Conservation (phyloP, 495 filamentous ascomycete species). For the Lophium mytilinum region DNA sequence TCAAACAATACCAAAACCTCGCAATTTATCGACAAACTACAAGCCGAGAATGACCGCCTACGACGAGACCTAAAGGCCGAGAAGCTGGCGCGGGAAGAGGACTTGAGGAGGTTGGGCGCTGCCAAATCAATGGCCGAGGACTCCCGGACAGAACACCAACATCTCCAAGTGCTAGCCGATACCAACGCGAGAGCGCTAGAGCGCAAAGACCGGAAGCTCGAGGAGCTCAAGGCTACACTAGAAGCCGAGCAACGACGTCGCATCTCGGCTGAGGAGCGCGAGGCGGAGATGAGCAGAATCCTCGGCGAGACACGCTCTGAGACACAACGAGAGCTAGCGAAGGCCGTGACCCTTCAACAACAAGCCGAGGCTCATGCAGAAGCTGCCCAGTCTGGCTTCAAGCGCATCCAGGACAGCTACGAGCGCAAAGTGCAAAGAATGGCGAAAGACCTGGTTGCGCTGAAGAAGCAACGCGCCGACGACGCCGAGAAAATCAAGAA, state of each 20-base stretch:
- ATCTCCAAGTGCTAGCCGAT: constrained; percentile 19
- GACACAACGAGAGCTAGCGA: constrained; percentile 19
- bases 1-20: constrained; percentile 19
- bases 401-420: constrained; percentile 19
- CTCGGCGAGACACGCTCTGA: constrained; percentile 17
- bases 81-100: constrained; percentile 15
- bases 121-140: constrained; percentile 15
- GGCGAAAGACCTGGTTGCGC: constrained; percentile 9
- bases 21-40: constrained; percentile 23
- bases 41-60: constrained; percentile 19
- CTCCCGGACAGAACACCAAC: constrained; percentile 14
- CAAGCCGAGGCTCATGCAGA: constrained; percentile 19
- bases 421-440: constrained; percentile 13
- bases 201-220: constrained; percentile 22
- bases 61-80: constrained; percentile 16
- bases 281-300: constrained; percentile 14
- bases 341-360: constrained; percentile 15
- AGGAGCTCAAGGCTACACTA: constrained; percentile 20
- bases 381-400: constrained; percentile 14
- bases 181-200: constrained; percentile 20
- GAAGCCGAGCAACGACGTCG: constrained; percentile 15
- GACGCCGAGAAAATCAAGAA: constrained; percentile 18
- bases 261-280: constrained; percentile 15
- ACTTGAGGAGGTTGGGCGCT: constrained; percentile 7
- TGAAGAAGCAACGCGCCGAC: constrained; percentile 7